Percentiles rank a stretch among this genome's conserved stretches.
Conservation (phyloP, 1,284 basidiomycete genomes). For the Irpex lacteus region DNA sequence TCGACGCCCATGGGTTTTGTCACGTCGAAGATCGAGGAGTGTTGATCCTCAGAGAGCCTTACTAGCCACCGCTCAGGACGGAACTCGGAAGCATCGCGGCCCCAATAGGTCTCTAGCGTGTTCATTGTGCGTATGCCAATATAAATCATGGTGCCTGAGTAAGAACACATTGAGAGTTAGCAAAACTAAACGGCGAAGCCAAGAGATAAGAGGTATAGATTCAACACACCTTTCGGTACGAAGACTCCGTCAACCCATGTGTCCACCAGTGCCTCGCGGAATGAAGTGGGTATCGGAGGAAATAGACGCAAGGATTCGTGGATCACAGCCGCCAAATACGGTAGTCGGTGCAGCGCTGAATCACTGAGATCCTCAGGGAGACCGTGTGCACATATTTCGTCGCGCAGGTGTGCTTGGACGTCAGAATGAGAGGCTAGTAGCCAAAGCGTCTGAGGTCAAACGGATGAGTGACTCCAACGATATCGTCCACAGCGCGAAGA, state of each 20-base stretch:
- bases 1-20: background rate
- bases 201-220: background rate
- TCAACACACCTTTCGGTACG: background rate
- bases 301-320: constrained; percentile 21
- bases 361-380: background rate
- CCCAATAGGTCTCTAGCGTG: background rate
- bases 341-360: constrained; percentile 15
- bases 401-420: background rate
- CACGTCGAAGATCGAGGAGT: background rate
- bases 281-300: constrained; percentile 4
- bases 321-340: constrained; percentile 24
- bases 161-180: background rate
- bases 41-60: background rate
- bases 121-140: background rate
- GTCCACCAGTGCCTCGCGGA: background rate
- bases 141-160: background rate
- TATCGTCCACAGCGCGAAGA: background rate
- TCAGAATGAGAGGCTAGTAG: background rate
- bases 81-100: background rate
- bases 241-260: background rate
- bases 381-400: background rate
- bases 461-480: background rate
- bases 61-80: background rate
- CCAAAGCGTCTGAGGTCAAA: background rate
- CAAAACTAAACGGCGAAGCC: background rate